These are phyloP conservation scores for Beauveria scarabaeidicola DNA, from an alignment of 2,329 filamentous ascomycete genomes.

Conservation along the genomic window DNA sequence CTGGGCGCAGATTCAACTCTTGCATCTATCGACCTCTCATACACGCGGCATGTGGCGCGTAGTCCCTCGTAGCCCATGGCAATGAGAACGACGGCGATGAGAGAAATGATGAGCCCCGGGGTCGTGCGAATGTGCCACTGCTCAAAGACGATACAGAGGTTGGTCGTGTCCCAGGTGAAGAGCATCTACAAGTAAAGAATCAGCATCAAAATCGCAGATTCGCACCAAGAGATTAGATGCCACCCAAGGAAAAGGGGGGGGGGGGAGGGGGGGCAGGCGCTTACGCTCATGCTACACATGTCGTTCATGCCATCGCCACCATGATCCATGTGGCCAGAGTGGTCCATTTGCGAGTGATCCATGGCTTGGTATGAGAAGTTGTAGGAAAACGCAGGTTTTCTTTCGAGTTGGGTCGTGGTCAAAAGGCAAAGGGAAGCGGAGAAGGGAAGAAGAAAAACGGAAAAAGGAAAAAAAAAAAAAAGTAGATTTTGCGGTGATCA, in stretches of 20 bases:
- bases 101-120: constrained; percentile 67
- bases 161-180: constrained; percentile 89
- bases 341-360: constrained; percentile 36
- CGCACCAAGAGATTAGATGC: background rate
- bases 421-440: background rate
- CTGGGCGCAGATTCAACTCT: constrained; percentile 42
- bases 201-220: background rate
- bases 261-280: constrained; percentile 24
- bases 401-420: background rate
- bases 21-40: constrained; percentile 53
- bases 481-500: background rate
- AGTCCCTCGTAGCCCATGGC: constrained; percentile 91
- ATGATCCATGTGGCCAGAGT: constrained; percentile 32
- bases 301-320: constrained; percentile 47
- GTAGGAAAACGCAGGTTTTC: constrained; percentile 16
- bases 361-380: constrained; percentile 16
- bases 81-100: constrained; percentile 72
- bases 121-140: constrained; percentile 79
- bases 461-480: background rate
- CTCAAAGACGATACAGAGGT: constrained; percentile 93
- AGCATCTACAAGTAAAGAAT: constrained; percentile 60
- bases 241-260: background rate
- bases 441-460: background rate
- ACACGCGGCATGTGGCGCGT: constrained; percentile 65
- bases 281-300: constrained; percentile 85